Percentiles rank a stretch among this genome's conserved stretches.
phyloP scores from a whole-genome alignment of 495 filamentous ascomycete genomes.

The Trichoderma parareesei region DNA sequence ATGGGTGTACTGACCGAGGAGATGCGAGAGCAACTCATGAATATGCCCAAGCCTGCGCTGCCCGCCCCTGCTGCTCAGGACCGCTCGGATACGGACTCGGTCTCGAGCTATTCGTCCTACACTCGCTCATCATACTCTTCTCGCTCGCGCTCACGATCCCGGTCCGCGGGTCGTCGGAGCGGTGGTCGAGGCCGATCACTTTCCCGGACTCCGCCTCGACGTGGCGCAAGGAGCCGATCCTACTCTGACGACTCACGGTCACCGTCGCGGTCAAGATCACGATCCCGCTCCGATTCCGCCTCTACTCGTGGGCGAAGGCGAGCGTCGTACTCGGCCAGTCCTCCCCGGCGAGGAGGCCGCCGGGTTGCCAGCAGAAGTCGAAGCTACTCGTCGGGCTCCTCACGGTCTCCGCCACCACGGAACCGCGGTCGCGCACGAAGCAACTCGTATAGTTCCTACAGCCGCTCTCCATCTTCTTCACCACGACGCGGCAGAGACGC shows the following conservation, averaged over 20 bases:
- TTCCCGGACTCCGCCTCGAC: conserved; percentile 18
- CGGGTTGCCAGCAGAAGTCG: conserved; percentile 16
- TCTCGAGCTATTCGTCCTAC: conserved; percentile 60
- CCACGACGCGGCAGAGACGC: conserved; percentile 23
- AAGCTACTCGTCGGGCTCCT: conserved; percentile 16
- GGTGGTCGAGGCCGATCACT: background rate
- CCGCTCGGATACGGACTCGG: conserved; percentile 54
- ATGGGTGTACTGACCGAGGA: conserved; percentile 92
- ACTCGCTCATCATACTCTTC: conserved; percentile 46
- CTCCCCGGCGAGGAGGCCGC: conserved; percentile 6
- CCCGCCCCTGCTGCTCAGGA: conserved; percentile 54
- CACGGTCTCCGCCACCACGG: conserved; percentile 20
- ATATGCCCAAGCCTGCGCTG: conserved; percentile 66
- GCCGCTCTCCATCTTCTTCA: conserved; percentile 18
- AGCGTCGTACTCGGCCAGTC: conserved; percentile 16
- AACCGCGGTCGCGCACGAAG: conserved; percentile 12
- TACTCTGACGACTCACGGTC: conserved; percentile 33
- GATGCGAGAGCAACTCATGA: conserved; percentile 85
- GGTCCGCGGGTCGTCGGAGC: conserved; percentile 28
- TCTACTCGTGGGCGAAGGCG: conserved; percentile 12
- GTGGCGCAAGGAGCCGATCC: conserved; percentile 28
- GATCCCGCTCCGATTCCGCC: conserved; percentile 12
- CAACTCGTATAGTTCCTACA: conserved; percentile 13
- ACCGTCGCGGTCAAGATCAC: conserved; percentile 23
- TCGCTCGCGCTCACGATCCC: conserved; percentile 35